phyloP scores from a whole-genome alignment of 495 filamentous ascomycete genomes.

The Xylaria flabelliformis region DNA sequence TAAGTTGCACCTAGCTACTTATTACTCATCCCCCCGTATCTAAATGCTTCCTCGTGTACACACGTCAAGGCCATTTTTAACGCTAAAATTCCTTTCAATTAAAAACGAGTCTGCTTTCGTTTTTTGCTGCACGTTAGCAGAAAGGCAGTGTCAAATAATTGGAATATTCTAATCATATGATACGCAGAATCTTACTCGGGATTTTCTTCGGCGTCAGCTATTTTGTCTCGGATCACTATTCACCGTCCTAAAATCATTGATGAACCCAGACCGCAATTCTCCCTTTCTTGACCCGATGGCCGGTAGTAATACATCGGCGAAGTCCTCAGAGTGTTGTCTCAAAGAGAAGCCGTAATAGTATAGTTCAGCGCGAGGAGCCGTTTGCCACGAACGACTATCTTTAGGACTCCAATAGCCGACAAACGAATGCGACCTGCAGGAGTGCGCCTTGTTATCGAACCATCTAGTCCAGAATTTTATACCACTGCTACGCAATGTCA shows the following conservation, averaged over 20 bases:
- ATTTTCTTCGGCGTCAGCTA: background rate
- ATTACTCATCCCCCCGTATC: too few species aligned
- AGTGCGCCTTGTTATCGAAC: background rate
- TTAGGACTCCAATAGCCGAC: background rate
- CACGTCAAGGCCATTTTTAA: background rate
- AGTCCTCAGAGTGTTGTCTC: background rate
- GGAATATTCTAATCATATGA: background rate
- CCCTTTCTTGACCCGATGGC: background rate
- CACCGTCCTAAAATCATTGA: background rate
- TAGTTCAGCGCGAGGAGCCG: background rate
- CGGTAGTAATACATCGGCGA: background rate
- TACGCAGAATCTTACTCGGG: background rate
- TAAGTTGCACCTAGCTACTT: too few species aligned
- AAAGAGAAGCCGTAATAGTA: background rate
- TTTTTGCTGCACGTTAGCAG: background rate
- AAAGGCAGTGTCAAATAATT: background rate
- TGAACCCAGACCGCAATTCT: background rate
- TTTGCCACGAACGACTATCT: background rate
- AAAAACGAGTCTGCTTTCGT: background rate
- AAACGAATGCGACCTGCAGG: background rate
- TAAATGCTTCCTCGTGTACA: background rate
- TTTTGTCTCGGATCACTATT: background rate
- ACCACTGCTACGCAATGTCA: background rate
- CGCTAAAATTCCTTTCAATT: background rate
- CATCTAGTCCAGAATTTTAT: background rate